Conservation (phyloP, 2,329 filamentous ascomycete genomes). For the Penicillium sp. region DNA sequence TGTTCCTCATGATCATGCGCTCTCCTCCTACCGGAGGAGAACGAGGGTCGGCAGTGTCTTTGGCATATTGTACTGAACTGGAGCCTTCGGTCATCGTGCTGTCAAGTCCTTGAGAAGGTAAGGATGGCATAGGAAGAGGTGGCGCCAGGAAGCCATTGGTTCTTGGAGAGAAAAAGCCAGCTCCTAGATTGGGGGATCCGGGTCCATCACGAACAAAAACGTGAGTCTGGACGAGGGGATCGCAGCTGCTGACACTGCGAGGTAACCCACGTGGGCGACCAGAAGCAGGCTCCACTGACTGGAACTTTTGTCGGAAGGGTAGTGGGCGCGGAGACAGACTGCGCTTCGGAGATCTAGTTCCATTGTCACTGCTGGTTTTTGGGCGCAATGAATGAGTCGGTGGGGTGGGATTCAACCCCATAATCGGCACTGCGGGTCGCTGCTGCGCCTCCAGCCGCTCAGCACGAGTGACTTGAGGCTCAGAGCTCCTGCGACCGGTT, state of each 20-base stretch:
- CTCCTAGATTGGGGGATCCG: conserved; percentile 33
- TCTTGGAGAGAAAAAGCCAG: conserved; percentile 50
- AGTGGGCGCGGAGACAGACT: conserved; percentile 43
- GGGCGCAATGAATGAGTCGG: conserved; percentile 31
- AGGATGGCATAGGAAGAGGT: conserved; percentile 40
- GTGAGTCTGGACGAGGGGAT: conserved; percentile 40
- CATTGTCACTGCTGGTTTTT: conserved; percentile 29
- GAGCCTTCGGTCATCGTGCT: conserved; percentile 28
- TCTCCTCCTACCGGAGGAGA: conserved; percentile 46
- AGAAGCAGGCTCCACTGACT: conserved; percentile 29
- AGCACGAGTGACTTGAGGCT: conserved; percentile 34
- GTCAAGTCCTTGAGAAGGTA: conserved; percentile 42
- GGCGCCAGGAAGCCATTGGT: conserved; percentile 49
- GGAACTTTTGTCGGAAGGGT: conserved; percentile 44
- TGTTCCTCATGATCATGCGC: conserved; percentile 49
- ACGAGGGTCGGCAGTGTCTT: conserved; percentile 40
- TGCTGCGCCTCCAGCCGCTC: conserved; percentile 25
- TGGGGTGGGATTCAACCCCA: conserved; percentile 32
- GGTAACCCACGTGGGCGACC: conserved; percentile 24
- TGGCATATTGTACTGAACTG: conserved; percentile 24
- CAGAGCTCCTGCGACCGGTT: conserved; percentile 34
- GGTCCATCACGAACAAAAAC: conserved; percentile 42
- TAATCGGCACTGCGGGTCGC: conserved; percentile 27
- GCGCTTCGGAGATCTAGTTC: conserved; percentile 36
- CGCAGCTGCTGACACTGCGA: conserved; percentile 31